Evolutionary conservation across 75 land plant genomes (phyloP).

Genomic region (Azolla pinnata): DNA sequence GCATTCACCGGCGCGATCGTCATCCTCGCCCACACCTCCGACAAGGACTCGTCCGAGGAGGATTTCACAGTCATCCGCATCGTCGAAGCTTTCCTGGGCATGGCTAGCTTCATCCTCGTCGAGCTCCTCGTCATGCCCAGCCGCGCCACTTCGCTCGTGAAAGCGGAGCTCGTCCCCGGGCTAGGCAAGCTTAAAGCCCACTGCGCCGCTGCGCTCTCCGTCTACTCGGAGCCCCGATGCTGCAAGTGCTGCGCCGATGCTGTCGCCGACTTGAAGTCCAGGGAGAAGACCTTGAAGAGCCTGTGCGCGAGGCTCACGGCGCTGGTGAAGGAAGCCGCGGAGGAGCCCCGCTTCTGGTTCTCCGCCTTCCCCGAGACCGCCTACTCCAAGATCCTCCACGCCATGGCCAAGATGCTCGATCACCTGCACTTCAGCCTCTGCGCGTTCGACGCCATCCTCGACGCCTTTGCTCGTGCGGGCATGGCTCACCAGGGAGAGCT

Average conservation of each 20-base stretch:
- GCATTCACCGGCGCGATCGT: slow-evolving; percentile 48
- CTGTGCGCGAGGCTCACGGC: slow-evolving; percentile 17
- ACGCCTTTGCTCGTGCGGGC: not conserved
- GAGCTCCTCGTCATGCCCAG: slow-evolving; percentile 47
- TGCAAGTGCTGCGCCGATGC: not conserved
- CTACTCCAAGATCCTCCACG: slow-evolving; percentile 25
- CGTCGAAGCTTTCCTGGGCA: slow-evolving; percentile 50
- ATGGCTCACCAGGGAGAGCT: not conserved
- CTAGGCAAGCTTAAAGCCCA: slow-evolving; percentile 19
- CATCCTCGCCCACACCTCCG: slow-evolving; percentile 41
- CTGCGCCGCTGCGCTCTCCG: slow-evolving; percentile 6
- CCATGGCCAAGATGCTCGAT: slow-evolving; percentile 31
- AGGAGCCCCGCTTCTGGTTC: slow-evolving; percentile 69
- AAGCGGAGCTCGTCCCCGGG: slow-evolving; percentile 21
- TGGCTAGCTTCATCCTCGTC: slow-evolving; percentile 41
- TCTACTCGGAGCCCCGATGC: not conserved
- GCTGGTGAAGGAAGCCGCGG: slow-evolving; percentile 39
- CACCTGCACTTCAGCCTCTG: slow-evolving; percentile 20
- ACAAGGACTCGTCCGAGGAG: slow-evolving; percentile 28
- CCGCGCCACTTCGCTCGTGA: slow-evolving; percentile 45
- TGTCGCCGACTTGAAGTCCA: slow-evolving; percentile 10
- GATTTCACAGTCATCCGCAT: slow-evolving; percentile 48
- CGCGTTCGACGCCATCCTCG: slow-evolving; percentile 7
- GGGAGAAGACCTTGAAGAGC: slow-evolving; percentile 13
- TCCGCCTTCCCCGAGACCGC: slow-evolving; percentile 40